Conservation (phyloP, 1,284 basidiomycete genomes). For the Coriolopsis trogii region DNA sequence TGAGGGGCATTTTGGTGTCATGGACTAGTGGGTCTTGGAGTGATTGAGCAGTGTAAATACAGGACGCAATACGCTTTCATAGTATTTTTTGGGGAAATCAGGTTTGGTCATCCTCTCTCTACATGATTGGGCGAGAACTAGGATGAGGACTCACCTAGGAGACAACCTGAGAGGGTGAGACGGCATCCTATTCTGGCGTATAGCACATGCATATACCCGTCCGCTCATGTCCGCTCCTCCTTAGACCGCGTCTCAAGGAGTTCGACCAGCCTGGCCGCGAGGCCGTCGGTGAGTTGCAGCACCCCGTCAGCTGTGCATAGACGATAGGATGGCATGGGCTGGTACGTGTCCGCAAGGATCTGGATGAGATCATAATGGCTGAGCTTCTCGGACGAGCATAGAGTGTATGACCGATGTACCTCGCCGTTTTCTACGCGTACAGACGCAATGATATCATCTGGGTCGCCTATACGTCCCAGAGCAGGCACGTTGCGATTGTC, state of each 20-base stretch:
- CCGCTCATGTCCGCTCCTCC: constrained; percentile 13
- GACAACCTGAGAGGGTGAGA: no score
- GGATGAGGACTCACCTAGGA: no score
- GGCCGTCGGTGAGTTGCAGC: constrained; percentile 62
- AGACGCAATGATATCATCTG: constrained; percentile 78
- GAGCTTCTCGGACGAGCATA: not conserved
- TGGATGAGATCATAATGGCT: constrained; percentile 29
- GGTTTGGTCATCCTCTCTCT: no score
- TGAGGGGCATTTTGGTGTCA: no score
- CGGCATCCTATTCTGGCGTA: no score
- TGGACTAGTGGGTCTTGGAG: no score
- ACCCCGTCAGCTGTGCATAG: constrained; percentile 73
- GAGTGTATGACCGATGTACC: constrained; percentile 35
- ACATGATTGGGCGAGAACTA: no score
- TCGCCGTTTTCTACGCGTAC: constrained; percentile 72
- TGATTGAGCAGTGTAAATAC: no score
- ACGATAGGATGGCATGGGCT: constrained; percentile 80
- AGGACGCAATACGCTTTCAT: no score
- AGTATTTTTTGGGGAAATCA: no score
- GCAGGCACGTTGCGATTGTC: constrained; percentile 74
- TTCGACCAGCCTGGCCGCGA: constrained; percentile 49
- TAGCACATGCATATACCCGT: no score
- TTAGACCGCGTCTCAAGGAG: constrained; percentile 33
- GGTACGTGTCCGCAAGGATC: constrained; percentile 73
- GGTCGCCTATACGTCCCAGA: constrained; percentile 71